Conservation (phyloP, 2,329 filamentous ascomycete species). For the Zasmidium citrigriseum region DNA sequence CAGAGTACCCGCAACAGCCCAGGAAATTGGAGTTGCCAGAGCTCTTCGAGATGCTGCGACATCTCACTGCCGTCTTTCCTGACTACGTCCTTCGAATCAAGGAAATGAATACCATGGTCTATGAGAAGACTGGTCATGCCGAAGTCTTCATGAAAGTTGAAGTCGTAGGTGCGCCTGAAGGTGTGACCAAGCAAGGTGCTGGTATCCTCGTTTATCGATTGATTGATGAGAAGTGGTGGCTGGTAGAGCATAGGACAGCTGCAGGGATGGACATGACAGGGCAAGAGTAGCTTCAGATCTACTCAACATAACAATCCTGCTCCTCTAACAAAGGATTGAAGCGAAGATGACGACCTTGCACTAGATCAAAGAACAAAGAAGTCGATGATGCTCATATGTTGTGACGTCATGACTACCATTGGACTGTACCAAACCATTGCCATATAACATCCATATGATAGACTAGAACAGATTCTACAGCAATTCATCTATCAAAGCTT, state of each 20-base stretch:
- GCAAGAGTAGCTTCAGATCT: background rate
- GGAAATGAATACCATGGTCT: background rate
- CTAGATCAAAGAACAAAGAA: background rate
- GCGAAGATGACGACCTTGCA: background rate
- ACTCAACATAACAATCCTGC: background rate
- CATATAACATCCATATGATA: background rate
- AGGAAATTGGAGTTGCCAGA: slow-evolving; percentile 1
- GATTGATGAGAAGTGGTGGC: background rate
- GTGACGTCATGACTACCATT: slow-evolving; percentile 10
- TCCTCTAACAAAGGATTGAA: background rate
- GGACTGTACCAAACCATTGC: too few species aligned
- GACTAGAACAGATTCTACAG: background rate
- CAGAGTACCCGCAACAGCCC: background rate
- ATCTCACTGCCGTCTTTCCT: background rate
- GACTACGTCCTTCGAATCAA: background rate
- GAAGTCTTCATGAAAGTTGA: slow-evolving; percentile 5
- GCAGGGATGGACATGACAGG: slow-evolving; percentile 1
- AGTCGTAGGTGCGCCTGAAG: background rate
- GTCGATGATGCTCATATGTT: slow-evolving; percentile 1
- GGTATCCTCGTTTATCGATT: background rate
- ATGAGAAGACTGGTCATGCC: background rate
- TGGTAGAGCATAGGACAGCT: slow-evolving; percentile 1
- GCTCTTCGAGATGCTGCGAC: background rate
- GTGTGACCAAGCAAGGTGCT: background rate
- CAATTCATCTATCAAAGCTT: background rate